Evolutionary conservation across 768 basidiomycete species (phyloP), one percentile per base, ranked within the genome.

Genomic region (Termitomyces sp.): DNA sequence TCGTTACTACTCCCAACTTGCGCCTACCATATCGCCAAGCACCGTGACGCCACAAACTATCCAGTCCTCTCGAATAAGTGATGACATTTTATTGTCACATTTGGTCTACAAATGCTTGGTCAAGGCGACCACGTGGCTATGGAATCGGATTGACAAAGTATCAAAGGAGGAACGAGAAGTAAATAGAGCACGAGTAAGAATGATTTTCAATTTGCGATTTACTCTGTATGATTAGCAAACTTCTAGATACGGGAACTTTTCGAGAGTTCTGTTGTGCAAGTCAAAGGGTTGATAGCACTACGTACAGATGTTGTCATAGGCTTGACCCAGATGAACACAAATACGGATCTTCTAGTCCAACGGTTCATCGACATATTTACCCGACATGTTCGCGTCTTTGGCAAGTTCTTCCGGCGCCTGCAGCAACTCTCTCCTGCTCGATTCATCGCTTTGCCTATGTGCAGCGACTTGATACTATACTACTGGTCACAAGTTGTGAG

Each of bases 401-500:
- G 91, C 14, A 93, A 92, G 68, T 85, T 88, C 64, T 93, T 91
- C 73, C 78, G 89, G 45, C 78, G 86, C 32, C 64, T 92, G 61
- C 87, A 91, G 59, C 84, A 88, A 63, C 75, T 86, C 19, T 76
- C 79, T 10, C 62, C 73, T 19, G 56, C 73, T 40, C 81, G 81
- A 19, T 93, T 94, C 65, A 79, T 86, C 6, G 68, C 72, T 40
- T 70, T 92, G 23, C 85, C 88, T 2, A 68, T 73, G 43, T 89
- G 85, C 62, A 79, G 77, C 30, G 83, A 86, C 53, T 67, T 91
- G 25, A 80, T 94, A 49, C 73, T 90, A 28, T 92, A 83, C 63
- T 92, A 91, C 65, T 94, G 91, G 91, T 80, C 78, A 30, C 84
- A 89, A 64, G 84, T 94, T 21, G 82, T 85, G 9, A 79, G 85